A percentile compares a stretch with the other conserved stretches of the same genome.
Evolutionary conservation across 495 filamentous ascomycete genomes (phyloP).

Genomic region (Annulohypoxylon maeteangense): DNA sequence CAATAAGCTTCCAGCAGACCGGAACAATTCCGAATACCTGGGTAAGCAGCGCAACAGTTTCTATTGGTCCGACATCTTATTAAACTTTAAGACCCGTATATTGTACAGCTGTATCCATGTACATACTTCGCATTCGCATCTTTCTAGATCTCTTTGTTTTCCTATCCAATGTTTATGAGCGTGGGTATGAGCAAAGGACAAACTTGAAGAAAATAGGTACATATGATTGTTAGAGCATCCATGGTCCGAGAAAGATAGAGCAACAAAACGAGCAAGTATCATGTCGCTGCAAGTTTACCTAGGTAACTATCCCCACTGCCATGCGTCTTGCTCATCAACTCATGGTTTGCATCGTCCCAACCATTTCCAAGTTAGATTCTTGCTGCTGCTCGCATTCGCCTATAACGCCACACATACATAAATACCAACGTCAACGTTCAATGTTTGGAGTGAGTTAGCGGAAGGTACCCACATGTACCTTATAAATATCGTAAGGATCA

Average conservation of each 20-base stretch:
- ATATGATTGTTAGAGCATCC: too few relatives aligned
- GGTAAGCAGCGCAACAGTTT: neutral
- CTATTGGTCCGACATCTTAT: constrained; percentile 12
- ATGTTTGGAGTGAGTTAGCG: too few relatives aligned
- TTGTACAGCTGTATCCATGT: neutral
- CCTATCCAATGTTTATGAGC: neutral
- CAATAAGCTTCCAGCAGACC: constrained; percentile 14
- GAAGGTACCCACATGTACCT: too few relatives aligned
- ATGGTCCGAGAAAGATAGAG: too few relatives aligned
- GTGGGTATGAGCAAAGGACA: neutral
- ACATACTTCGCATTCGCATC: neutral
- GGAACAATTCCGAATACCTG: constrained; percentile 3
- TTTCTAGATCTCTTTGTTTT: too few relatives aligned
- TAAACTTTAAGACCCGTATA: neutral
- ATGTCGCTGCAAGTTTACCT: neutral
- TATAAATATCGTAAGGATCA: too few relatives aligned
- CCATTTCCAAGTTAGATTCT: too few relatives aligned
- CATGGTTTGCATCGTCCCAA: too few relatives aligned
- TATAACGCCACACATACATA: too few relatives aligned
- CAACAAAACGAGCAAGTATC: neutral
- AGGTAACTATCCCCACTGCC: too few relatives aligned
- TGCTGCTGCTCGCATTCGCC: too few relatives aligned
- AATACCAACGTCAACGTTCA: too few relatives aligned
- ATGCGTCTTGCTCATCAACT: neutral
- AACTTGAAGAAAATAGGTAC: neutral